Evolutionary conservation across 305 asterid species (phyloP), one percentile per base, ranked within the genome.

Genomic region (Fraxinus platypoda): DNA sequence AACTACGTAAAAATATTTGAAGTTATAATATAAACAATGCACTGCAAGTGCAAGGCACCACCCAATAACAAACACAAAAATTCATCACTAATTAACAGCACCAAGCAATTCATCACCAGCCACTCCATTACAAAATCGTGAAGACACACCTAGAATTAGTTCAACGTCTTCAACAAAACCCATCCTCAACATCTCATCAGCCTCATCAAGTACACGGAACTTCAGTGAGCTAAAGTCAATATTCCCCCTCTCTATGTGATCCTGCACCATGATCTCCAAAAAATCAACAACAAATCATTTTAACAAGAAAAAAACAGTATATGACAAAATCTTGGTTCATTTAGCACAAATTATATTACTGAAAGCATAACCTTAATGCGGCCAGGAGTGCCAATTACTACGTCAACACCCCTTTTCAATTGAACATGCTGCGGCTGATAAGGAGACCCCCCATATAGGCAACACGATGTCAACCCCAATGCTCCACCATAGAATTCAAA

Each of bases 381-480:
- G 26, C 99, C 98, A 83, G 97, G 95, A 35, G 99, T 93, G 72
- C 98, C 98, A 73, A 96, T 88, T 54, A 93, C 91, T 33, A 96
- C 85, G 80, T 94, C 98, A 76, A 96, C 97, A 23, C 99, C 99
- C 86, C 91, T 91, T 85, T 89, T 93, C 85, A 94, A 80, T 80
- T 85, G 85, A 78, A 23, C 76, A 78, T 83, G 88, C 75, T 96
- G 99, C 34, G 91, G 87, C 31, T 78, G 90, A 59, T 88, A 89
- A 6, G 98, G 93, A 72, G 97, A 83, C 80, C 95, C 96, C 46
- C 99, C 99, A 81, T 96, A 94, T 66, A 96, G 84, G 85, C 98
- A 96, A 81, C 98, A 94, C 2, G 98, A 81, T 68, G 78, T 91
- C 85, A 93, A 84, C 80, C 99, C 98, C 78, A 96, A 81, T 17